phyloP scores from a whole-genome alignment of 2,329 filamentous ascomycete species.

The Gnomoniopsis smithogilvyi region DNA sequence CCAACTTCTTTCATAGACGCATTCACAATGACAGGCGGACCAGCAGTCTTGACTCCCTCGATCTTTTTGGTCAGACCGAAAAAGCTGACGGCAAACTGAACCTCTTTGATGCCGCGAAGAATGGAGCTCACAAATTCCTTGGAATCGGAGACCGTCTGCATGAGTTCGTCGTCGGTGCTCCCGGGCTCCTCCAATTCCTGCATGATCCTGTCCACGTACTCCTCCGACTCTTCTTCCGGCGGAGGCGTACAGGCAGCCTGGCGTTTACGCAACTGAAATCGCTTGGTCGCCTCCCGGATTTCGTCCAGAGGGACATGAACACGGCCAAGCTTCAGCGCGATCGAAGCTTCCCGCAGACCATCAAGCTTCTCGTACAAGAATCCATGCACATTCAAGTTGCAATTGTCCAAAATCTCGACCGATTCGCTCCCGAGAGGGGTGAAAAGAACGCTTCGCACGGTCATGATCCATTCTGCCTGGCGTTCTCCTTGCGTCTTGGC shows the following conservation, averaged over 20 bases:
- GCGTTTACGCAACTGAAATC: slow-evolving; percentile 47
- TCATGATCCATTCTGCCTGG: slow-evolving; percentile 93
- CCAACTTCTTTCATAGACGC: slow-evolving; percentile 95
- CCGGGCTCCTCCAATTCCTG: slow-evolving; percentile 69
- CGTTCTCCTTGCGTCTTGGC: slow-evolving; percentile 54
- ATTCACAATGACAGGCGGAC: slow-evolving; percentile 75
- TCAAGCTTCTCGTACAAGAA: slow-evolving; percentile 82
- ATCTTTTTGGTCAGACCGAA: slow-evolving; percentile 82
- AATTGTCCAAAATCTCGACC: slow-evolving; percentile 83
- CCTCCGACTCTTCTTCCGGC: slow-evolving; percentile 49
- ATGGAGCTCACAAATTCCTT: slow-evolving; percentile 91
- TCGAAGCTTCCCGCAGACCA: slow-evolving; percentile 83
- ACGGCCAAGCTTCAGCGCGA: slow-evolving; percentile 86
- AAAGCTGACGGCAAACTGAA: slow-evolving; percentile 92
- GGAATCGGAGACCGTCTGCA: slow-evolving; percentile 84
- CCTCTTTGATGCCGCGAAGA: slow-evolving; percentile 88
- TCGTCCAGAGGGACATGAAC: slow-evolving; percentile 91
- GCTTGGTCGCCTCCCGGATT: slow-evolving; percentile 59
- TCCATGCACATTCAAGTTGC: slow-evolving; percentile 86
- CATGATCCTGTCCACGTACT: slow-evolving; percentile 69
- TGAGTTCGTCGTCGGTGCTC: slow-evolving; percentile 64
- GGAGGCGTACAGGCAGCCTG: slow-evolving; percentile 29
- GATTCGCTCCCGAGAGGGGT: slow-evolving; percentile 81
- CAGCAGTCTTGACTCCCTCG: slow-evolving; percentile 61
- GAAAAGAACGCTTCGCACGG: slow-evolving; percentile 81